A percentile compares a stretch with the other conserved stretches of the same genome.
Evolutionary conservation across 805 yeast genomes (phyloP).

Genomic region (Metschnikowia lochheadii): DNA sequence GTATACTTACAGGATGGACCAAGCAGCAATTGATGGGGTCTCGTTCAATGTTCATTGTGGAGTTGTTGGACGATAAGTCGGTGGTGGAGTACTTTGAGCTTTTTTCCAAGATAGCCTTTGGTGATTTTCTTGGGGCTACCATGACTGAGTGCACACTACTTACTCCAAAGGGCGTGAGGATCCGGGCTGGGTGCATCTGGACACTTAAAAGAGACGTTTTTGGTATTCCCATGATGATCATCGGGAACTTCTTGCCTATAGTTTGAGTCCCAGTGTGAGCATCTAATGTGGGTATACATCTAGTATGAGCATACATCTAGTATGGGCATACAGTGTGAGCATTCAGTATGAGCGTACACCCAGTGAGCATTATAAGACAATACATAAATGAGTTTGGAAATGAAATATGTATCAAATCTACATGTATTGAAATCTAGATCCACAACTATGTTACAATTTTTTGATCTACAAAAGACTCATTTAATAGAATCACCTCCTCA

Average conservation of each 20-base stretch:
- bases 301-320: no score
- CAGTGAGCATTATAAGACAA: no score
- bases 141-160: conserved; percentile 81
- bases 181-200: conserved; percentile 84
- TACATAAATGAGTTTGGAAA: no score
- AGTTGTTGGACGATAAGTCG: conserved; percentile 80
- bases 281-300: no score
- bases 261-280: conserved; percentile 21
- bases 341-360: no score
- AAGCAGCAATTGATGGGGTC: conserved; percentile 58
- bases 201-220: conserved; percentile 92
- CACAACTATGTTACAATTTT: no score
- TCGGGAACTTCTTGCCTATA: conserved; percentile 89
- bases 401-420: no score
- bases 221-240: conserved; percentile 95
- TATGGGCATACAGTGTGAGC: no score
- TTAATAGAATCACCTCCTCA: no score
- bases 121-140: conserved; percentile 81
- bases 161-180: conserved; percentile 53
- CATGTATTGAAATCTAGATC: no score
- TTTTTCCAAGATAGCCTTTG: conserved; percentile 81
- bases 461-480: no score
- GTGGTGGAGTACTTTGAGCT: conserved; percentile 85
- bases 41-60: conserved; percentile 70
- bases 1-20: conserved; percentile 87